Conservation (phyloP, 805 yeast species). For the Zygosaccharomyces bailii region DNA sequence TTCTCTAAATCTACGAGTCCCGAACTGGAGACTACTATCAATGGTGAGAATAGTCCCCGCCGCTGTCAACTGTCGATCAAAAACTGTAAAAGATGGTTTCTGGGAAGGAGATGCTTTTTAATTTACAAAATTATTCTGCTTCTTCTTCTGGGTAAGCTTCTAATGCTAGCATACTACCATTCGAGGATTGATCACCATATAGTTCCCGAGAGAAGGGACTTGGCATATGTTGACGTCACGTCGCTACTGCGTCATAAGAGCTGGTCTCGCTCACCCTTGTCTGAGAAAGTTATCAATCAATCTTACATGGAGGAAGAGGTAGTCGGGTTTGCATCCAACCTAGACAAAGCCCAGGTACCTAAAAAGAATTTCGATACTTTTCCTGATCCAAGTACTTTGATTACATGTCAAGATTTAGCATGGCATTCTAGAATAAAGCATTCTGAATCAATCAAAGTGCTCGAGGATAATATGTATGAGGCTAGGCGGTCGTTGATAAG, state of each 20-base stretch:
- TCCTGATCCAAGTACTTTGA: background rate
- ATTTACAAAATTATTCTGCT: background rate
- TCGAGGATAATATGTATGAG: constrained; percentile 12
- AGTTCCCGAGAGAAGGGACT: constrained; percentile 4
- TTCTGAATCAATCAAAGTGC: constrained; percentile 6
- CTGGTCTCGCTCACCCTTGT: constrained; percentile 9
- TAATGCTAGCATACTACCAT: background rate
- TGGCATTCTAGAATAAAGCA: constrained; percentile 12
- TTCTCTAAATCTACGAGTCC: no score
- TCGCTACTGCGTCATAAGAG: constrained; percentile 8
- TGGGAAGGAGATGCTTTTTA: background rate
- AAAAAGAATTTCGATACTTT: background rate
- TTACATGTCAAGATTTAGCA: constrained; percentile 15
- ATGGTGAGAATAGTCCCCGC: background rate
- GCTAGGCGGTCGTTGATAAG: constrained; percentile 9
- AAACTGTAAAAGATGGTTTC: background rate
- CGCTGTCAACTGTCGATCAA: background rate
- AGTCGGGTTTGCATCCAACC: constrained; percentile 15
- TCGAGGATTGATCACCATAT: background rate
- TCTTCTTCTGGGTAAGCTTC: background rate
- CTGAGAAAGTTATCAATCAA: constrained; percentile 5
- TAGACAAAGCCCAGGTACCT: constrained; percentile 8
- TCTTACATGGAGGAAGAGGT: constrained; percentile 7
- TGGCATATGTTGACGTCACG: constrained; percentile 13
- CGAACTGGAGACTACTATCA: no score